Evolutionary conservation across 73 alveolate species (phyloP), one percentile per base, ranked within the genome.

Genomic region (Symbiodinium natans): DNA sequence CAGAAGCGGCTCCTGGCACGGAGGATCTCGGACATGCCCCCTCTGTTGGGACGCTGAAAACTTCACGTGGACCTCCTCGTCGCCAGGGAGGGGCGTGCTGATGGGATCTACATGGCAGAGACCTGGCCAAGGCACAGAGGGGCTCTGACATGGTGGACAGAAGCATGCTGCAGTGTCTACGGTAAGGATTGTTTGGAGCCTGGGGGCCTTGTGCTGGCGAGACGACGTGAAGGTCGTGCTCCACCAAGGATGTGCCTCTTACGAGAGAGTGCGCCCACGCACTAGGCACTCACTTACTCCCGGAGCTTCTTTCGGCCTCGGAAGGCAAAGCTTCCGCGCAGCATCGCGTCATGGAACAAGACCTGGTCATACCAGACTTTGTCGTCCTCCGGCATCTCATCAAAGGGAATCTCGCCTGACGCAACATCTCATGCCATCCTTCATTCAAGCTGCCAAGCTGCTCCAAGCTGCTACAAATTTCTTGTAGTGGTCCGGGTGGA

Each of bases 371-470:
- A 90, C 97, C 97, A 90, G 36, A 71, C 38, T n/a, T 34, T 77
- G 54, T 39, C 48, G 27, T 33, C 46, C 29, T 29, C 54, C n/a
- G 59, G 40, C 93, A 75, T 75, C 48, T 29, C 46, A 85, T 90
- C 97, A 71, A 90, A 90, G 31, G 97, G 97, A n/a, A 90, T 68
- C 89, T 90, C 97, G 2, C 97, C 84, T 74, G 42, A 6, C 63
- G 17, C 31, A 2, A 6, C 36, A 27, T 52, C 29, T 5, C 68
- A 27, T 19, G 68, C 19, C 19, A 11, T n/a, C n/a, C n/a, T 43
- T 5, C 56, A 13, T 3, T 2, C 68, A 13, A 2, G 15, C n/a
- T 9, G 21, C 0, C n/a, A 2, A 52, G 68, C 0, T 52, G 13
- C 68, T 27, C 21, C 68, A 2, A 52, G 21, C 29, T 27, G 21